Evolutionary conservation across 2,329 filamentous ascomycete species (phyloP), one percentile per base, ranked within the genome.

Genomic region (Exophiala sp.): DNA sequence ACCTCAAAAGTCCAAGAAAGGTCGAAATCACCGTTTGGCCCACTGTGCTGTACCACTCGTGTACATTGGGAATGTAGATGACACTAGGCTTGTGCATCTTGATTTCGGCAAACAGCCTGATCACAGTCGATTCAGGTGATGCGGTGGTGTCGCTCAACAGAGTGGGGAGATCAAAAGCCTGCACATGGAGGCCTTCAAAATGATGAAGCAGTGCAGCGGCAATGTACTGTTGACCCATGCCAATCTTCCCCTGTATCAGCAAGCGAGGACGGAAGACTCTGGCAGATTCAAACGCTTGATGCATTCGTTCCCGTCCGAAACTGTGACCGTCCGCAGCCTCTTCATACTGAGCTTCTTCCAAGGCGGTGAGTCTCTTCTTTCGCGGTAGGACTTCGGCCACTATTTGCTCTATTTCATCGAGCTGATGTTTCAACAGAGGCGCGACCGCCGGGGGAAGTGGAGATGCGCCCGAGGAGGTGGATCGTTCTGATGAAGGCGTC

Each of bases 141-240:
- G 88, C 80, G 55, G 86, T 83, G 2, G 82, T 81, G 64, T 98
- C 93, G 50, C 85, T 88, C 52, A 95, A 76, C 49, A 98, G 75
- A 13, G 86, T 93, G 0, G 90, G 82, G 50, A 98, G 77, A 66
- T 96, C 94, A 66, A 98, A 95, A 46, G 86, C 89, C 65, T 97
- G 90, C 2, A 98, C 87, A 69, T 97, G 89, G 2, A 97, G 78
- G 21, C 90, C 88, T 68, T 98, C 93, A 47, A 98, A 85, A 64
- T 95, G 83, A 66, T 95, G 88, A 57, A 97, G 73, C 44, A 97
- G 73, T 3, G 91, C 93, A 41, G 84, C 83, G 23, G 88, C 83
- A 32, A 98, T 74, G 62, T 98, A 96, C 42, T 83, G 80, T 65
- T 98, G 94, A 0, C 94, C 93, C 91, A 97, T 97, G 8, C 93